Evolutionary conservation across 75 land plant species (phyloP), one percentile per base, ranked within the genome.

Genomic region (Picea sitchensis): DNA sequence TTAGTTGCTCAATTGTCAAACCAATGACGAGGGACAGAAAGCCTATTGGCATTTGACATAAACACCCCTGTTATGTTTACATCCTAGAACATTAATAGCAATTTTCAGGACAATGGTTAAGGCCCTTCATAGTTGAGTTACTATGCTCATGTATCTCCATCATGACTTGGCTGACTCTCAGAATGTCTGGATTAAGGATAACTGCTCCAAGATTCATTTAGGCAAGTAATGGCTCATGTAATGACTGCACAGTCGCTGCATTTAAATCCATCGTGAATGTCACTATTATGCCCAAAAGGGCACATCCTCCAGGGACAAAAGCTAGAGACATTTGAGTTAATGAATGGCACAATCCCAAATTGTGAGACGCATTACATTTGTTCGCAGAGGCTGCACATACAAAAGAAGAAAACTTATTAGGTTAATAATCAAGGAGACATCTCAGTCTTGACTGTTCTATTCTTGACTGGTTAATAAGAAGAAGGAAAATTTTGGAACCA

Each of bases 261-360:
- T 77, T 79, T 20, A 97, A 86, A 4, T 89, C 77, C 91, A 92
- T 93, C 63, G 89, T 87, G 79, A 77, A 82, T 30, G 99, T 90
- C 2, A 93, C 87, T 8, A 81, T 76, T 32, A 83, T 84, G 4
- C 91, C 92, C 51, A 92, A 20, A 69, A 98, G 80, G 4, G 99
- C 88, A 87, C 94, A 98, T 20, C 84, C 78, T 67, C 91, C 92
- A 14, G 99, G 99, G 59, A 98, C 82, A 31, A 93, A 83, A 61
- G 94, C 94, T 36, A 92, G 73, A 7, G 90, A 92, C 58, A 74
- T 86, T 75, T 94, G 83, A 18, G 92, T 81, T n/a, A 88, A 79
- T 7, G 91, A 83, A 34, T 82, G 84, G 76, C 90, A 82, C 12
- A 54, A 14, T 76, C 36, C n/a, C 30, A 75, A 0, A 23, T 79